phyloP scores from a whole-genome alignment of 192 early-diverging fungal genomes.

The Paraglomus occultum region DNA sequence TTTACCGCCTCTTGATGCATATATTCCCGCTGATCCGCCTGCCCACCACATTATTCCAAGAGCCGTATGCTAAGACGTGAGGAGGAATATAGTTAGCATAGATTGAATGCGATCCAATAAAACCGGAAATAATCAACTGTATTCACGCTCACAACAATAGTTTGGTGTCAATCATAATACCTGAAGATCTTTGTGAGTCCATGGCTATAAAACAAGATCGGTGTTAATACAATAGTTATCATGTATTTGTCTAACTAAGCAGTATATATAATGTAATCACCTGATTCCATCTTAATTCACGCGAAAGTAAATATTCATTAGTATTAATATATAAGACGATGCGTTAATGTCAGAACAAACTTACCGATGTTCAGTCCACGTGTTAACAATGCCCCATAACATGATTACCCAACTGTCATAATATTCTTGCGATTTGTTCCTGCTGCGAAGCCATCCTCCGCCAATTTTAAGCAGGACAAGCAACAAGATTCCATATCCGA shows the following conservation, averaged over 20 bases:
- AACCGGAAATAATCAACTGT: too few species aligned
- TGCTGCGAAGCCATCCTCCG: conserved; percentile 52
- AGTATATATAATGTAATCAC: too few species aligned
- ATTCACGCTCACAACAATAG: too few species aligned
- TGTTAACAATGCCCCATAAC: conserved; percentile 67
- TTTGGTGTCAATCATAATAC: too few species aligned
- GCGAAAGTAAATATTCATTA: neutral
- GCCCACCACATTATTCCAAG: conserved; percentile 69
- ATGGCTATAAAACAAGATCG: conserved; percentile 31
- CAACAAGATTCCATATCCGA: conserved; percentile 62
- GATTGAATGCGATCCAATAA: too few species aligned
- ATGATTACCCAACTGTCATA: conserved; percentile 67
- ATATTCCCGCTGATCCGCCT: conserved; percentile 57
- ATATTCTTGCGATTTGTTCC: conserved; percentile 62
- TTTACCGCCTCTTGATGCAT: conserved; percentile 43
- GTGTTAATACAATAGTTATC: neutral
- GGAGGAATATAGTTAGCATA: too few species aligned
- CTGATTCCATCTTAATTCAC: too few species aligned
- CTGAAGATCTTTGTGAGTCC: conserved; percentile 67
- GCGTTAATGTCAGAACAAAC: neutral
- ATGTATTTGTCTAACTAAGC: neutral
- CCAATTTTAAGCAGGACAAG: conserved; percentile 57
- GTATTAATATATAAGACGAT: neutral
- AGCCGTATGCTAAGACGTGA: conserved; percentile 47
- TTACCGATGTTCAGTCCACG: conserved; percentile 69